Evolutionary conservation across 169 alveolate species (phyloP), one percentile per base, ranked within the genome.

Genomic region (Cryptosporidium ubiquitum): DNA sequence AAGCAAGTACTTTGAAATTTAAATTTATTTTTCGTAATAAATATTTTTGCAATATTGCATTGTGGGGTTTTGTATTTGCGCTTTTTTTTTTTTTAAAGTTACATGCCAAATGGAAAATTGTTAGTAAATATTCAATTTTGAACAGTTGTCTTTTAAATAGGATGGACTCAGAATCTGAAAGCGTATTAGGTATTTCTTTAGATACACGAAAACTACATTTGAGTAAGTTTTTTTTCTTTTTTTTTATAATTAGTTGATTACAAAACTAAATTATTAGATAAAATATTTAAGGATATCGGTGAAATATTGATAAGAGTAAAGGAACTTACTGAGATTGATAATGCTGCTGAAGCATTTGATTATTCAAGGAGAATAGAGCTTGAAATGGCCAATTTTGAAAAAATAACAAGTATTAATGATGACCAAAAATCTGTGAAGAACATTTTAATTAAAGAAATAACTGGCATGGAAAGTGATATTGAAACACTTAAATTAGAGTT

Each of bases 221-320:
- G 26, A 26, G 85, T 73, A 73, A 58, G 85, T 73, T 73, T n/a
- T n/a, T n/a, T n/a, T n/a, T n/a, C n/a, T n/a, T n/a, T n/a, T 35
- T 23, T 18, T 18, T 57, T 33, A 51, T 16, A 12, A 5, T 37
- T 10, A 44, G 5, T 40, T 1, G 0, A 26, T 40, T n/a, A 1
- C 26, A 26, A 4, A n/a, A 35, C 7, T 64, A 35, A 37, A 31
- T 12, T 20, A 26, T 61, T 61, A 79, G 89, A 44, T 14, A 58
- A 79, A 33, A 37, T 79, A 6, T 64, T 23, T 7, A 37, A 66
- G n/a, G 64, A 26, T 26, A 60, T 79, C 5, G 89, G 79, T 10
- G 89, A 79, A 42, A 47, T 66, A 20, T 44, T 64, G 68, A 0
- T 40, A 39, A 79, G 49, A 40, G 35, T 61, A 58, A 79, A 42